Base-by-base conservation (phyloP, 352 stramenopile species). In the Phytopythium sindhum region DNA sequence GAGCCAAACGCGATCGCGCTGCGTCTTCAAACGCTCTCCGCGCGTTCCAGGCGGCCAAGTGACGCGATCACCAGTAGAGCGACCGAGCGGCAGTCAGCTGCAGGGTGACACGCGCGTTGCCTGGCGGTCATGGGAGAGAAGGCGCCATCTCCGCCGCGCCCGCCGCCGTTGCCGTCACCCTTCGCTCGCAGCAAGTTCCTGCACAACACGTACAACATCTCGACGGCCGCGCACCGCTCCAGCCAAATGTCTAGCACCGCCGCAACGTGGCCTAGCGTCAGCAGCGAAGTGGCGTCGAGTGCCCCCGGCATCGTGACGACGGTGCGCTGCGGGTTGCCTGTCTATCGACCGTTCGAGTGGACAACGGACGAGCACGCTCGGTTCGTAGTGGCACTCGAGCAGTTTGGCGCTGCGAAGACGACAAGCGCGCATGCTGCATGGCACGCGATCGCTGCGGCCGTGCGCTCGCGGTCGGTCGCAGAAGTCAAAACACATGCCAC, bases 331-430 rank as follows among this genome's bases (percentile, higher is more conserved):
- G 44, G 44, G 0, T 5, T 51, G 1, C 44, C 44, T 2, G 29
- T 28, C 7, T 2, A 28, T 35, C 28, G 28, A 1, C 17, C 50
- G 50, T 26, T 29, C 31, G 55, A 67, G 1, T 94, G 86, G 86
- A 70, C 75, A 10, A 53, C 59, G 9, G 75, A 90, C 26, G 86
- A 94, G 61, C 86, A 94, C 65, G 60, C 78, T 33, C 76, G 86
- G 14, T 92, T 94, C 66, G 69, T 94, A 2, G 57, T 73, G 6
- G 86, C 69, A 8, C 73, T 94, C 4, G 84, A 94, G 48, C 74
- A 84, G 53, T 87, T 80, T 48, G 86, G 80, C 51, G 73, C 73
- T 11, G 77, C 72, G 7, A 66, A 77, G 67, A 71, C 68, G 10
- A 66, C 74, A 23, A 89, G 68, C 33, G 64, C 78, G 12, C 41